These are phyloP conservation scores for Globisporangium yorkense DNA, from an alignment of 352 stramenopile genomes.

Conservation along the genomic window DNA sequence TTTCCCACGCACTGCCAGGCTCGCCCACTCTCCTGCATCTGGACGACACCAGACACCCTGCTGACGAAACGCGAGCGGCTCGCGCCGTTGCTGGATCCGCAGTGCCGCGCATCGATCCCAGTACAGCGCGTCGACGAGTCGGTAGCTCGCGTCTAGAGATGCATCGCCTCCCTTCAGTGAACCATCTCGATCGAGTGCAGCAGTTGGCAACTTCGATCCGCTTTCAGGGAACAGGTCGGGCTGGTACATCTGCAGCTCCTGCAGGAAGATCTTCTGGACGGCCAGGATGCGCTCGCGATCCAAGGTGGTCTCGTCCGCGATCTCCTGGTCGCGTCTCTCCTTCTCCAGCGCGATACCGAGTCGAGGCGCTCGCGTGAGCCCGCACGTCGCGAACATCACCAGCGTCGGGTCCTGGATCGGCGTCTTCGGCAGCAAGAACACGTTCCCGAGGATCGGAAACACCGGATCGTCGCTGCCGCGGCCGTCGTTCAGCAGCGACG, in stretches of 20 bases:
- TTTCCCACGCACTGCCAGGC: constrained; percentile 47
- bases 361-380: constrained; percentile 16
- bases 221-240: constrained; percentile 25
- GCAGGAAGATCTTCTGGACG: constrained; percentile 50
- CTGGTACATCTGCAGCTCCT: constrained; percentile 59
- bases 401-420: constrained; percentile 55
- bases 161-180: neutral
- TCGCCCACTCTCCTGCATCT: constrained; percentile 68
- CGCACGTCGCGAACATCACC: constrained; percentile 36
- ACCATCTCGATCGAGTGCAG: neutral
- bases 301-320: constrained; percentile 24
- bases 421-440: constrained; percentile 60
- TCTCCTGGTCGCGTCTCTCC: constrained; percentile 14
- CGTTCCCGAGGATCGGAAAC: constrained; percentile 66
- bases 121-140: constrained; percentile 65
- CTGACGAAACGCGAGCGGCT: constrained; percentile 38
- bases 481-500: constrained; percentile 30
- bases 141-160: constrained; percentile 10
- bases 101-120: constrained; percentile 78
- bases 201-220: constrained; percentile 1
- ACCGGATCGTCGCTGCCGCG: constrained; percentile 20
- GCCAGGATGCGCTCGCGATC: constrained; percentile 41
- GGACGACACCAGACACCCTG: constrained; percentile 62
- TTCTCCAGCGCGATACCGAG: constrained; percentile 11
- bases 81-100: constrained; percentile 45